Evolutionary conservation across 108 stramenopile species (phyloP).

Genomic region (Aureococcus anophagefferens): DNA sequence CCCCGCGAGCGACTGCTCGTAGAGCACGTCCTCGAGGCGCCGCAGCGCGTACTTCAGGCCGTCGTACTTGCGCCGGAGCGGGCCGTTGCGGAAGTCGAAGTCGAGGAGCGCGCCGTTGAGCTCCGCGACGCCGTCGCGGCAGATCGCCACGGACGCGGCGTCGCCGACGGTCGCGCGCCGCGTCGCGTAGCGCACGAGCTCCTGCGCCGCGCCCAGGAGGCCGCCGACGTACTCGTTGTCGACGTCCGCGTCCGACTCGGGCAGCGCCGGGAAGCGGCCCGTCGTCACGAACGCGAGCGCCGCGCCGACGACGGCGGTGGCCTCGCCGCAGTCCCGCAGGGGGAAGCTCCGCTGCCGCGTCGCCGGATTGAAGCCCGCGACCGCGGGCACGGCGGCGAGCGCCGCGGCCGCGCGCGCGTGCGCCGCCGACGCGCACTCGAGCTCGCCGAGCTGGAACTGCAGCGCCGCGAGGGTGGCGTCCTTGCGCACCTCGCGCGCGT

Average conservation of each 20-base stretch:
- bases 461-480: too few species aligned
- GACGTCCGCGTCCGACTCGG: neutral
- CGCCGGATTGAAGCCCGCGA: too few species aligned
- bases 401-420: too few species aligned
- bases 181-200: constrained; percentile 53
- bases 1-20: constrained; percentile 66
- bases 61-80: constrained; percentile 74
- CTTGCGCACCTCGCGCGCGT: too few species aligned
- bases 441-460: too few species aligned
- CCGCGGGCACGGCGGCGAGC: too few species aligned
- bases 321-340: neutral
- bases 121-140: constrained; percentile 42
- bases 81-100: constrained; percentile 88
- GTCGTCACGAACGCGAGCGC: neutral
- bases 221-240: neutral
- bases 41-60: constrained; percentile 63
- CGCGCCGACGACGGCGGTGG: neutral
- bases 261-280: neutral
- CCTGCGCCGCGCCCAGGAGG: constrained; percentile 46
- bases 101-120: constrained; percentile 55
- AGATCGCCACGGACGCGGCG: constrained; percentile 31
- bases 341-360: neutral
- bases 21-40: constrained; percentile 68
- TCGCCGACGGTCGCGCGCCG: constrained; percentile 51
- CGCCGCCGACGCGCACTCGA: too few species aligned